These are phyloP conservation scores for Schoenoplectus tabernaemontani DNA, from an alignment of 202 grass and related monocot species.

Conservation along the genomic window DNA sequence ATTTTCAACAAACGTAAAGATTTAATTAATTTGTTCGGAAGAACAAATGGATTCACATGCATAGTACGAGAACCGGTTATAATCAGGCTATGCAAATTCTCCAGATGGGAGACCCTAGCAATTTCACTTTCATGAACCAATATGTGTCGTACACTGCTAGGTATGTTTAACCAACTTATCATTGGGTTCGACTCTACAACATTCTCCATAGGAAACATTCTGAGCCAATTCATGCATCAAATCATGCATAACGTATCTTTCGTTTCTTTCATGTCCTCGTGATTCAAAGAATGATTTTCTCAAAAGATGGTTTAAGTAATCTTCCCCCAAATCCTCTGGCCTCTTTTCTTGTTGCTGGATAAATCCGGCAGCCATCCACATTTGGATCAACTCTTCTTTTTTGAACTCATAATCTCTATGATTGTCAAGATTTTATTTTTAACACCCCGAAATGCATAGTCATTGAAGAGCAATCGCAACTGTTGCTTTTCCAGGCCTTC, in stretches of 20 bases:
- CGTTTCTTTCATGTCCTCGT: rapidly evolving
- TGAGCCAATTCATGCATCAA: conserved; percentile 39
- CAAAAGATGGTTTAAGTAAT: conserved; percentile 36
- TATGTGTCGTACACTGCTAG: conserved; percentile 27
- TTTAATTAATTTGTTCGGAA: conserved; percentile 20
- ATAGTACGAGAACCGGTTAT: conserved; percentile 3
- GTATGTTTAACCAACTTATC: conserved; percentile 5
- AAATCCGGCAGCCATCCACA: conserved; percentile 31
- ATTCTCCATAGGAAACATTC: conserved; percentile 33
- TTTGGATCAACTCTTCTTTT: not conserved
- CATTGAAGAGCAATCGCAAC: not conserved
- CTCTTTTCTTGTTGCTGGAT: conserved; percentile 3
- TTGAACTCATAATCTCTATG: not conserved
- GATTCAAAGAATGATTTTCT: conserved; percentile 42
- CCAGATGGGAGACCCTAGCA: conserved; percentile 18
- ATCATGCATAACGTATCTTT: conserved; percentile 46
- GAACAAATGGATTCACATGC: conserved; percentile 6
- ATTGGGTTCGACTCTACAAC: conserved; percentile 27
- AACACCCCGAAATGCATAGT: conserved; percentile 9
- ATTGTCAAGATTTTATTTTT: not conserved
- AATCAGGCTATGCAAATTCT: conserved; percentile 34
- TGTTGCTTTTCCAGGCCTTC: not conserved
- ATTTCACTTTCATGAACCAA: conserved; percentile 26
- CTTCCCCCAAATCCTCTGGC: conserved; percentile 25
- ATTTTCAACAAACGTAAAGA: conserved; percentile 29